These are phyloP conservation scores for Akanthomyces lecanii DNA, from an alignment of 2,329 filamentous ascomycete genomes.

Conservation along the genomic window DNA sequence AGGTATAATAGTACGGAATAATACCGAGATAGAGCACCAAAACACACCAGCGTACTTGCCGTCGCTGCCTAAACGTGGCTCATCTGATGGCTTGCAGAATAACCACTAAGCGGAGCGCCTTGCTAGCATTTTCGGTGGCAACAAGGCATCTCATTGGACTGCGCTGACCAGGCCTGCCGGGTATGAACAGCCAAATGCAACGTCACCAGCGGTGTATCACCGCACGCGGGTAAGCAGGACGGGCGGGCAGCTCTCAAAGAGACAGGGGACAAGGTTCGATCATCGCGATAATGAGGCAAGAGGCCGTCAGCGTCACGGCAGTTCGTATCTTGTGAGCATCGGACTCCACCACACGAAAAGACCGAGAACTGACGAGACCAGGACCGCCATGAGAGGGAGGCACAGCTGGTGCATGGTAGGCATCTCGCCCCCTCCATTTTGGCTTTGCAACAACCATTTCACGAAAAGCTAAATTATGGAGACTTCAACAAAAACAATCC, in stretches of 20 bases:
- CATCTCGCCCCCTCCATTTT: neutral
- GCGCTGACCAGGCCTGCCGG: neutral
- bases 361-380: neutral
- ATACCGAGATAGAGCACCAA: too few relatives aligned
- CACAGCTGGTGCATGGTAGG: neutral
- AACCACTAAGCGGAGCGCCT: neutral
- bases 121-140: neutral
- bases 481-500: too few relatives aligned
- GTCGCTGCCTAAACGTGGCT: too few relatives aligned
- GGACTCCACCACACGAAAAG: neutral
- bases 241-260: too few relatives aligned
- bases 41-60: too few relatives aligned
- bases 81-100: too few relatives aligned
- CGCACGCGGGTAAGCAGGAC: neutral
- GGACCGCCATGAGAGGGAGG: neutral
- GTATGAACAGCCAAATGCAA: neutral
- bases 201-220: neutral
- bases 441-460: neutral
- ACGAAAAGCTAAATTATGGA: too few relatives aligned
- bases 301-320: neutral
- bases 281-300: neutral
- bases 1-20: too few relatives aligned
- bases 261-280: neutral
- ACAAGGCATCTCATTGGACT: neutral
- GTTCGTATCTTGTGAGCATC: neutral